Evolutionary conservation across 1,139 yeast species (phyloP).

Genomic region (Yamadazyma mexicana): DNA sequence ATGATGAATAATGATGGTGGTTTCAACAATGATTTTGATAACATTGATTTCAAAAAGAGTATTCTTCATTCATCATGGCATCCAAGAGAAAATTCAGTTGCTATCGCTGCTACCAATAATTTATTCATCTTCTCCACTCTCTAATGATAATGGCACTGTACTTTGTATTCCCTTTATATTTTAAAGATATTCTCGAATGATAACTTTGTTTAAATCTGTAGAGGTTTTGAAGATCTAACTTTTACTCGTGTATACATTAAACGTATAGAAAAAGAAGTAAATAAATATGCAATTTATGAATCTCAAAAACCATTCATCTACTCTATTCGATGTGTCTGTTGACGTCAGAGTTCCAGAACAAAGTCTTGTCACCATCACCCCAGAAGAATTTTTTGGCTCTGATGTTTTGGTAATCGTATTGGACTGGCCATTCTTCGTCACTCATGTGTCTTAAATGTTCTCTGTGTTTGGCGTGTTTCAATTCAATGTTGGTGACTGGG

Average conservation of each 20-base stretch:
- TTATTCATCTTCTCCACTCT: slow-evolving; percentile 75
- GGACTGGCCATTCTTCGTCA: slow-evolving; percentile 91
- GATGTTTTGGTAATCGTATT: slow-evolving; percentile 87
- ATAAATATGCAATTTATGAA: neutral
- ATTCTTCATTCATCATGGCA: slow-evolving; percentile 98
- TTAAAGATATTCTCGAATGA: neutral
- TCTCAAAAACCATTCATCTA: slow-evolving; percentile 7
- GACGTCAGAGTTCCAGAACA: slow-evolving; percentile 92
- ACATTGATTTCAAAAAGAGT: slow-evolving; percentile 91
- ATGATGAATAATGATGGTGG: slow-evolving; percentile 47
- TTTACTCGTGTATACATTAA: slow-evolving; percentile 6
- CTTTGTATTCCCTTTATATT: neutral
- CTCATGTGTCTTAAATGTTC: slow-evolving; percentile 71
- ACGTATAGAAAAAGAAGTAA: slow-evolving; percentile 1
- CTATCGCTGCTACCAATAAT: slow-evolving; percentile 97
- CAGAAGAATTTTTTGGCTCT: slow-evolving; percentile 89
- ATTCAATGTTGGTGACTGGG: slow-evolving; percentile 79
- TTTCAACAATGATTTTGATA: slow-evolving; percentile 62
- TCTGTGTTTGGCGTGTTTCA: slow-evolving; percentile 88
- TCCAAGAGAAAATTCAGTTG: slow-evolving; percentile 94
- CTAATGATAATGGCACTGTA: slow-evolving; percentile 22
- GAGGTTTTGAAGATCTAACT: neutral
- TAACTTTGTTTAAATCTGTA: neutral
- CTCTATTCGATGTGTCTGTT: slow-evolving; percentile 71
- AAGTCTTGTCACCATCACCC: slow-evolving; percentile 98